Percentiles rank a stretch among this genome's conserved stretches.
phyloP scores from a whole-genome alignment of 2,329 filamentous ascomycete species.

The Beauveria caledonica region DNA sequence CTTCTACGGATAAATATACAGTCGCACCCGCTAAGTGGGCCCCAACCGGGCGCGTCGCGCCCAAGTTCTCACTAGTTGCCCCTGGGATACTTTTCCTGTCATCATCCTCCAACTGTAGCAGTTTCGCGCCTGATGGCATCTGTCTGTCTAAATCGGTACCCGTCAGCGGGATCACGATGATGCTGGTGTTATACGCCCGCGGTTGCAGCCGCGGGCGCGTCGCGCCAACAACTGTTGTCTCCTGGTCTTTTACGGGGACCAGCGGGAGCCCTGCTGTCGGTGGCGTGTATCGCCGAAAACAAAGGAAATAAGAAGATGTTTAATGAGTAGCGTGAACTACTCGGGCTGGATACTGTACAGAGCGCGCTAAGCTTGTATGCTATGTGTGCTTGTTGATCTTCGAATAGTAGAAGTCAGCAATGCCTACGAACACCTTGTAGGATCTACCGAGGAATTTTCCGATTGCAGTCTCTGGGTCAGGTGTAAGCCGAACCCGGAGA shows the following conservation, averaged over 20 bases:
- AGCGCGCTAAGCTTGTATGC: neutral
- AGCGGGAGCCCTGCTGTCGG: neutral
- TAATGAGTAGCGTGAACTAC: neutral
- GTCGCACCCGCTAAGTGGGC: neutral
- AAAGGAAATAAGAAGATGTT: neutral
- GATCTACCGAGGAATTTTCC: neutral
- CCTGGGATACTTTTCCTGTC: too few relatives aligned
- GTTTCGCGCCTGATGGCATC: too few relatives aligned
- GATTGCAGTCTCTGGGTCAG: neutral
- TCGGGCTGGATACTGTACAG: neutral
- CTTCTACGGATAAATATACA: neutral
- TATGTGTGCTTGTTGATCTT: neutral
- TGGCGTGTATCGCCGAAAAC: neutral
- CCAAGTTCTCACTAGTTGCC: neutral
- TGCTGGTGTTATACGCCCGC: neutral
- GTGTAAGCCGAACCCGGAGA: neutral
- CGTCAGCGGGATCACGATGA: neutral
- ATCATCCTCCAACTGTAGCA: too few relatives aligned
- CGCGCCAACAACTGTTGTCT: neutral
- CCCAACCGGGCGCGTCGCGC: neutral
- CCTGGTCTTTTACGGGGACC: neutral
- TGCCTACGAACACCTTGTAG: neutral
- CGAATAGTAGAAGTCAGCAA: neutral
- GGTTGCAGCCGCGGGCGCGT: too few relatives aligned
- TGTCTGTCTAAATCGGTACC: too few relatives aligned